These are phyloP conservation scores for Phytophthora chlamydospora DNA, from an alignment of 352 stramenopile species.

Conservation along the genomic window DNA sequence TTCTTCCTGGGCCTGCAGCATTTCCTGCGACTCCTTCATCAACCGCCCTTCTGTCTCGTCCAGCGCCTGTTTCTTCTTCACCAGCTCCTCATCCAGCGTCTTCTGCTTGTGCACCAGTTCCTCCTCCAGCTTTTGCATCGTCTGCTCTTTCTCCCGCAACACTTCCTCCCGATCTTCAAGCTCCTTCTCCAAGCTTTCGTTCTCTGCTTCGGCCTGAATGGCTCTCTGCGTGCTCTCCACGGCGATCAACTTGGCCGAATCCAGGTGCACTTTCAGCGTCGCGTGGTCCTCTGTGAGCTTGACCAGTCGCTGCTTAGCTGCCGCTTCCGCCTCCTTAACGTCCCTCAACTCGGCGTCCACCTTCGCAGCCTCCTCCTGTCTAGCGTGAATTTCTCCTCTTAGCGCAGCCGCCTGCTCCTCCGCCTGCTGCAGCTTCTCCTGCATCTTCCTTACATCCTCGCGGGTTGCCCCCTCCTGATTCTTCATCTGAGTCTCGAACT, in stretches of 20 bases:
- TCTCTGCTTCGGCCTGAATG: constrained; percentile 49
- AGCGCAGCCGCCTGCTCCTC: constrained; percentile 50
- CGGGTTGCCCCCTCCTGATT: constrained; percentile 33
- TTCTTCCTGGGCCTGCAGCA: constrained; percentile 42
- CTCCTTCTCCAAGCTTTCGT: constrained; percentile 34
- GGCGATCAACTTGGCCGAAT: constrained; percentile 35
- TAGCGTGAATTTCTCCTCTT: constrained; percentile 58
- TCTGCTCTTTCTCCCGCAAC: constrained; percentile 21
- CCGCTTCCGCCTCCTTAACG: constrained; percentile 36
- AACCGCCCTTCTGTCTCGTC: constrained; percentile 28
- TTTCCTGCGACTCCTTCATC: constrained; percentile 32
- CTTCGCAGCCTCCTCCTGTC: constrained; percentile 50
- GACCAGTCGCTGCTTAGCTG: constrained; percentile 57
- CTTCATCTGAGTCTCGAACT: constrained; percentile 37
- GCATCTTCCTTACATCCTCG: constrained; percentile 36
- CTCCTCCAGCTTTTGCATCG: constrained; percentile 29
- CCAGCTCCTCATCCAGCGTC: constrained; percentile 35
- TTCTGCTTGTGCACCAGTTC: constrained; percentile 35
- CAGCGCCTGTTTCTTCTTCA: constrained; percentile 31
- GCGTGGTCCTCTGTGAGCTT: constrained; percentile 72
- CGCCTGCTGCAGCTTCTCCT: constrained; percentile 38
- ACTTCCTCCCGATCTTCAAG: constrained; percentile 29
- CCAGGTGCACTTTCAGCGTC: constrained; percentile 50
- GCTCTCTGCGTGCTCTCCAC: constrained; percentile 45
- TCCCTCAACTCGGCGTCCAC: constrained; percentile 50